Base-by-base conservation (phyloP, 176 grass and related monocot genomes). In the Phoenix dactylifera region DNA sequence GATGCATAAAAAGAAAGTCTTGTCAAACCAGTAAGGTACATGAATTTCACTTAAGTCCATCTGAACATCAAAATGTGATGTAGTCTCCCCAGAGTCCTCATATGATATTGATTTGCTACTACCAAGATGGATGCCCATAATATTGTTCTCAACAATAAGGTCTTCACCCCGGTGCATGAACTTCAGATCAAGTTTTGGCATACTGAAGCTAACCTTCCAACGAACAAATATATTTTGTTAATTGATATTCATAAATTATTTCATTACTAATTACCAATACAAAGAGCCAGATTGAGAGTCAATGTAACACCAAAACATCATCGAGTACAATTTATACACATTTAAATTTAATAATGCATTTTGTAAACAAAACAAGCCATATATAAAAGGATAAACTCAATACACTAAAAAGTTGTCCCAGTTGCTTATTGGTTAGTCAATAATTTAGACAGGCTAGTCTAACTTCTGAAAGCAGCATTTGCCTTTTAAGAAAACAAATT, bases 161-260 rank as follows among this genome's bases (percentile, higher is more conserved):
- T 82, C 85, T 88, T 92, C 76, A 55, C 71, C 73, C 52, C 79
- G 66, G 73, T 98, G 76, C 67, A 86, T 88, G 63, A 91, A 98
- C 78, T 89, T 98, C 73, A 88, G 76, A 78, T 92, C 87, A 78
- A 98, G 84, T 80, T 98, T 98, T 74, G 84, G 93, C 93, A 92
- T 82, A 98, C 84, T 98, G 87, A 98, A 98, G 87, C 84, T 89
- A 98, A 98, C 88, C 93, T 98, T 92, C 87, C 87, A 98, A 92
- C 63, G 57, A 88, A 85, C 67, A 98, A 86, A 85, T 75, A 81
- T 49, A 69, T 72, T 78, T 80, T 74, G 75, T 92, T 83, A 87
- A 74, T 44, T 14, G 35, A 44, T 44, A 44, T 44, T 44, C 35
- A 44, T 44, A 44, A 44, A 44, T 44, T 44, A 44, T 44, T 44